Evolutionary conservation across 768 basidiomycete species (phyloP), one percentile per base, ranked within the genome.

Genomic region (Brasilioporus rufonigricans): DNA sequence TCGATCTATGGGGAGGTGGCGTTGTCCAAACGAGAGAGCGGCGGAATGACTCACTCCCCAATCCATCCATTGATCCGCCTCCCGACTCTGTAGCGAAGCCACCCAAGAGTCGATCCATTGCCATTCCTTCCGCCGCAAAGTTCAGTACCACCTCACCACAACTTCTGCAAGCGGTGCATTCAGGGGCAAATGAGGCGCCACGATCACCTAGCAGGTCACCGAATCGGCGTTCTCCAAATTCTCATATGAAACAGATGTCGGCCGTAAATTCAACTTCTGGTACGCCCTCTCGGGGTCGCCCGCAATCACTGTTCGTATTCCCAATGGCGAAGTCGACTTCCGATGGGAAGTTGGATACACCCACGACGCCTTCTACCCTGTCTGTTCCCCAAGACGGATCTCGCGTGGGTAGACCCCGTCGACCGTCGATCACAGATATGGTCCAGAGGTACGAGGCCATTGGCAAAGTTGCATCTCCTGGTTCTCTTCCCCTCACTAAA

Each of bases 391-490:
- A 74, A 44, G 78, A 80, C 4, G 77, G 69, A 40, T 70, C 76
- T 33, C 77, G 77, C 31, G 68, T 71, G 2, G 60, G 68, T 7
- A 63, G 60, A 12, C 0, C 67, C 9, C 80, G 91, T 19, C 78
- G 90, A 49, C 87, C 85, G 5, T 93, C 91, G 0, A 93, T 93
- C 61, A 84, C 90, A 38, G 84, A 93, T 64, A 91, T 93, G 83
- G 91, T 93, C 24, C 87, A 89, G 60, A 81, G 77, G 43, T 93
- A 85, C 67, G 91, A 93, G 68, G 81, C 84, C 8, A 83, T 92
- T 51, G 58, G 62, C 23, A 76, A 73, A 57, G 60, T 73, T 21
- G 54, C 69, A 27, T 58, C 68, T 5, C 47, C 71, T 11, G 52
- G 67, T 39, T 29, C 62, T 18, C 65, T 75, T 35, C 70, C 77